A percentile compares a stretch with the other conserved stretches of the same genome.
Conservation (phyloP, 73 alveolate genomes). For the Diophrys sp. region DNA sequence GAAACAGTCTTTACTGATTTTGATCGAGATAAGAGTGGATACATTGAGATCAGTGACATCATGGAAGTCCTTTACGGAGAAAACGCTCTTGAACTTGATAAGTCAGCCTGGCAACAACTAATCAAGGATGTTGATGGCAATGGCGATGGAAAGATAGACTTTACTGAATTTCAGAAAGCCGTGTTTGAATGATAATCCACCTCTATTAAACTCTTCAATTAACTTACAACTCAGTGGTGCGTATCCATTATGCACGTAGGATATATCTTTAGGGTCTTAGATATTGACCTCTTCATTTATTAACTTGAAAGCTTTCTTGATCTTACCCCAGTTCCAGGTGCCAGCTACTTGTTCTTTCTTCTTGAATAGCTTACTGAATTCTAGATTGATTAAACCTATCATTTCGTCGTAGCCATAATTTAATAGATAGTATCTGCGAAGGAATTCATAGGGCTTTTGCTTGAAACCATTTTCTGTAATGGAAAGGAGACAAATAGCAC, state of each 20-base stretch:
- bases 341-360: constrained; percentile 18
- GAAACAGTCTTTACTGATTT: constrained; percentile 10
- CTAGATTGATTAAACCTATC: constrained; percentile 39
- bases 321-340: constrained; percentile 48
- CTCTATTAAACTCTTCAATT: constrained; percentile 56
- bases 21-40: constrained; percentile 9
- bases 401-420: constrained; percentile 58
- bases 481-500: constrained; percentile 32
- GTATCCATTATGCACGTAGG: constrained; percentile 71
- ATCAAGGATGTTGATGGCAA: not conserved
- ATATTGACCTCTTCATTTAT: constrained; percentile 46
- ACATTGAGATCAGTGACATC: constrained; percentile 1
- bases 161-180: not conserved
- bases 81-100: constrained; percentile 17
- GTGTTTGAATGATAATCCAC: constrained; percentile 18
- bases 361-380: constrained; percentile 31
- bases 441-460: constrained; percentile 28
- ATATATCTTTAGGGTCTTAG: constrained; percentile 61
- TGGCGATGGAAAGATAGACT: constrained; percentile 14
- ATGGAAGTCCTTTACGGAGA: constrained; percentile 3
- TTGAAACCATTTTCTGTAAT: constrained; percentile 52
- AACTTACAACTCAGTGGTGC: constrained; percentile 73
- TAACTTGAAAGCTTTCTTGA: constrained; percentile 56
- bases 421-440: constrained; percentile 30
- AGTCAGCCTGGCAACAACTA: not conserved